These are phyloP conservation scores for Sporothrix dimorphospora DNA, from an alignment of 2,329 filamentous ascomycete species.

Conservation along the genomic window DNA sequence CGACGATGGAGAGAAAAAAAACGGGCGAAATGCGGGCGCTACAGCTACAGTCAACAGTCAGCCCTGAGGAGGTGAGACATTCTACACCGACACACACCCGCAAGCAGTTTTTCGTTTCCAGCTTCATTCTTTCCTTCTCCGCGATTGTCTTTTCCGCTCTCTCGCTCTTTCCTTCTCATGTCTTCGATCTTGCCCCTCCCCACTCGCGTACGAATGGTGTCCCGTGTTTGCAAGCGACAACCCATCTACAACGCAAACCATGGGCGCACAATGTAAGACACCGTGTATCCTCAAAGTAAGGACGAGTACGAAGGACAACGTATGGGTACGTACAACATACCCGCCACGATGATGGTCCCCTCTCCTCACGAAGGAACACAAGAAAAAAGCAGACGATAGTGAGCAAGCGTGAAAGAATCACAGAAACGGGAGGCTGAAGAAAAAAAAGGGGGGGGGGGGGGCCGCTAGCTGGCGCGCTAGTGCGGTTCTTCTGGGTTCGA, in stretches of 20 bases:
- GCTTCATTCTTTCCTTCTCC: neutral
- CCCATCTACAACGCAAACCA: neutral
- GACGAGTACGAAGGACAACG: too few species aligned
- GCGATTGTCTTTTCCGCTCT: neutral
- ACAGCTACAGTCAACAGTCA: too few species aligned
- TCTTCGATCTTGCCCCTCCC: neutral
- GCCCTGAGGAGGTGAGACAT: neutral
- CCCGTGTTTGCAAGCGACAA: neutral
- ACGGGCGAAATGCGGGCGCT: neutral
- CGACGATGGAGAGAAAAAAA: neutral
- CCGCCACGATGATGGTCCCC: too few species aligned
- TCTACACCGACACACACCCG: neutral
- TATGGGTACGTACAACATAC: too few species aligned
- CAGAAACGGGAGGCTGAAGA: conserved; percentile 13
- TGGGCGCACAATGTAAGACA: neutral
- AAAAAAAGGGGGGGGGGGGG: neutral
- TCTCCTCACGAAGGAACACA: neutral
- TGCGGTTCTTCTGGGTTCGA: neutral
- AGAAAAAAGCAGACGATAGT: neutral
- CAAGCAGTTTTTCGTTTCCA: neutral
- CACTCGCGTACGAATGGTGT: neutral
- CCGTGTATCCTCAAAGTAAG: neutral
- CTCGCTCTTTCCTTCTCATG: neutral
- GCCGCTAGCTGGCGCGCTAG: conserved; percentile 1
- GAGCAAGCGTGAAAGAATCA: neutral